A percentile compares a stretch with the other conserved stretches of the same genome.
phyloP scores from a whole-genome alignment of 306 rosid genomes.

The Rosa lucieae region DNA sequence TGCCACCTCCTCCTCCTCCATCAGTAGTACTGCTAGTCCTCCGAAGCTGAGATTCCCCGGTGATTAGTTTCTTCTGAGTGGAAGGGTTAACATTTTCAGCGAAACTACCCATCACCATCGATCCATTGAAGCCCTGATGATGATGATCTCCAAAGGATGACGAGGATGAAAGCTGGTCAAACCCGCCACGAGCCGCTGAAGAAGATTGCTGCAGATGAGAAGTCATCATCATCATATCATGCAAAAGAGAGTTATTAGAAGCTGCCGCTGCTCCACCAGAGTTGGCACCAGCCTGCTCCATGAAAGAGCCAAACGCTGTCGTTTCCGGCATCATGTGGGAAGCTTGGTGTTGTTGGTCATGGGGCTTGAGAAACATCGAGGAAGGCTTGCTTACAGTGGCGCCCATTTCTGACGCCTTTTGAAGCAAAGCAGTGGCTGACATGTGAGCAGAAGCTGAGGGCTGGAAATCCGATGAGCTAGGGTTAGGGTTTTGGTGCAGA shows the following conservation, averaged over 20 bases:
- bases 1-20: background rate
- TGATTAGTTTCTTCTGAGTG: background rate
- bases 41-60: slow-evolving; percentile 1
- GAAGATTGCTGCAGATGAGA: slow-evolving; percentile 14
- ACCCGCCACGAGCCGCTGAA: slow-evolving; percentile 19
- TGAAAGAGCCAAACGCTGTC: background rate
- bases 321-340: background rate
- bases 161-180: slow-evolving; percentile 18
- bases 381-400: slow-evolving; percentile 41
- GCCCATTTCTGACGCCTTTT: slow-evolving; percentile 65
- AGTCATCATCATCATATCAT: slow-evolving; percentile 49
- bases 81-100: slow-evolving; percentile 2
- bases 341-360: background rate
- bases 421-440: slow-evolving; percentile 68
- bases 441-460: slow-evolving; percentile 34
- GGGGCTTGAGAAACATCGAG: slow-evolving; percentile 29
- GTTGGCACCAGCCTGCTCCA: slow-evolving; percentile 3
- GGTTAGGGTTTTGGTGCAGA: slow-evolving; percentile 45
- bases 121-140: slow-evolving; percentile 29
- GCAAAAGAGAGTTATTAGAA: slow-evolving; percentile 27
- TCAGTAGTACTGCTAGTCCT: background rate
- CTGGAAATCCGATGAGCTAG: slow-evolving; percentile 31
- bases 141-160: slow-evolving; percentile 35
- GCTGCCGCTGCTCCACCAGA: background rate
- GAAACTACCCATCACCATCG: slow-evolving; percentile 19